phyloP scores from a whole-genome alignment of 495 filamentous ascomycete genomes.

The Hamigera avellanea region DNA sequence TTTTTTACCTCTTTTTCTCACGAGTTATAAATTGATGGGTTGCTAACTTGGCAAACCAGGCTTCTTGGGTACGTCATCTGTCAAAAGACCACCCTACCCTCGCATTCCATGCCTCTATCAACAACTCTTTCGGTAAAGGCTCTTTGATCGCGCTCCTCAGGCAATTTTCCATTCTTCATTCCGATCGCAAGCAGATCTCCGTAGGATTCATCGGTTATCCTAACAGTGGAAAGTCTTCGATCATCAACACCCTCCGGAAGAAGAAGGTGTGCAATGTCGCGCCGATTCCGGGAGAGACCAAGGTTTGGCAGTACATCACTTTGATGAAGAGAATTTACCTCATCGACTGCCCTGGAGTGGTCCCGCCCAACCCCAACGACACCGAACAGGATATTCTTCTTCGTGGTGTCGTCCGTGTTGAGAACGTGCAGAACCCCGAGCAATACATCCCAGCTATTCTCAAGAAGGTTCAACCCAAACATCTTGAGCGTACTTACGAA shows the following conservation, averaged over 20 bases:
- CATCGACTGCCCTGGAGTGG: conserved; percentile 94
- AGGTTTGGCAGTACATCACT: conserved; percentile 96
- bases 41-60: conserved; percentile 47
- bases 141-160: conserved; percentile 67
- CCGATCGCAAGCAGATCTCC: conserved; percentile 82
- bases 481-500: conserved; percentile 89
- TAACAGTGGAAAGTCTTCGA: conserved; percentile 81
- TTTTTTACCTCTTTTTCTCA: conserved; percentile 1
- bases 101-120: conserved; percentile 86
- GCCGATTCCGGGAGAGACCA: conserved; percentile 88
- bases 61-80: conserved; percentile 69
- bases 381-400: conserved; percentile 83
- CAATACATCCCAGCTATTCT: conserved; percentile 87
- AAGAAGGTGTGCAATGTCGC: conserved; percentile 91
- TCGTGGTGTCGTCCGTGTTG: conserved; percentile 81
- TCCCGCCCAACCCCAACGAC: conserved; percentile 73
- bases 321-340: conserved; percentile 95
- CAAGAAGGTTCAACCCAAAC: conserved; percentile 64
- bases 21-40: conserved; percentile 7
- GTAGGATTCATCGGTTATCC: conserved; percentile 84
- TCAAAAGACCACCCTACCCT: conserved; percentile 86
- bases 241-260: conserved; percentile 84
- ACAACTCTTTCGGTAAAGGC: conserved; percentile 82
- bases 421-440: conserved; percentile 89
- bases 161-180: conserved; percentile 90